Base-by-base conservation (phyloP, 257 asterid species). In the Nicotiana obtusifolia region DNA sequence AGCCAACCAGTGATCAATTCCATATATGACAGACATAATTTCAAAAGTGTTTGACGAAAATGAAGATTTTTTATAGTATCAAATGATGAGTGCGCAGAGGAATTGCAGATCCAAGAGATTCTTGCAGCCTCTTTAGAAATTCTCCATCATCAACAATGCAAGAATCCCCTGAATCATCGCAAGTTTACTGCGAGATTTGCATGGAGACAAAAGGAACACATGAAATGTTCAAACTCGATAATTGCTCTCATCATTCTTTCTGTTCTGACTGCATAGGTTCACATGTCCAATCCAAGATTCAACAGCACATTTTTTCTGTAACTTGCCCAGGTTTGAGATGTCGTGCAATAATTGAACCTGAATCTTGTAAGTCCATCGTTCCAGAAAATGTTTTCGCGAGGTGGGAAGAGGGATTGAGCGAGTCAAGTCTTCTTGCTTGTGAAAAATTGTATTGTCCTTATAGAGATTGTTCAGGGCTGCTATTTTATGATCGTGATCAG, bases 171-270 rank as follows among this genome's bases (percentile, higher is more conserved):
- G 79, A 49, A 75, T 49, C 79, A 75, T 75, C 79, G 16, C 61
- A 75, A 22, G 41, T 5, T 24, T 75, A 14, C 13, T 75, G 79
- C 26, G 44, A 75, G 14, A 49, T 75, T 49, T 75, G 79, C 26
- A 24, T 49, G 62, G 79, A 75, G 9, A 49, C 41, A 49, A 75
- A 49, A 75, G 44, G 4, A 47, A 24, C 16, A 75, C 8, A 24
- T 5, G 79, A 75, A 75, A 75, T 75, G 61, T 49, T 75, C 79
- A 75, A 75, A 75, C 79, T 49, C 24, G 44, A 49, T 5, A 75
- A 75, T 75, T 75, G 79, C 24, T 49, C 62, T 47, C 8, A 8
- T 75, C 79, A 75, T 33, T 75, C 79, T 24, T 75, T 79, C 75
- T 79, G 82, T 79, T n/a, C 37, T 61, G 57, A 61, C 1, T 79